These are phyloP conservation scores for Hyaloscypha bicolor DNA, from an alignment of 495 filamentous ascomycete species.

Conservation along the genomic window DNA sequence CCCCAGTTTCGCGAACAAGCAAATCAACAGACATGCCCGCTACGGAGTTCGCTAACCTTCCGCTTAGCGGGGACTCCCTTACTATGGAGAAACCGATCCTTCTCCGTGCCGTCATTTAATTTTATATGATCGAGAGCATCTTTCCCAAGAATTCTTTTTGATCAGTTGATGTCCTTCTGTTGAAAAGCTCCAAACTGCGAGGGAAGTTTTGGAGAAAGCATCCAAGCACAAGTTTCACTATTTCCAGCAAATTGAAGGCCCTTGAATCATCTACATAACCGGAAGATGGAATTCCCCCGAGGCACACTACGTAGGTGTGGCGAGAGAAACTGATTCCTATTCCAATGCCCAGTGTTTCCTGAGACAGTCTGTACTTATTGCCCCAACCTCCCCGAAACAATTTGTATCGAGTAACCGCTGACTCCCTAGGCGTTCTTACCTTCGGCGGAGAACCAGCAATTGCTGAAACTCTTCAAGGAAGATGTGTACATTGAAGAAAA, in stretches of 20 bases:
- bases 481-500: constrained; percentile 42
- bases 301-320: constrained; percentile 36
- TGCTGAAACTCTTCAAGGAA: constrained; percentile 44
- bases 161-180: neutral
- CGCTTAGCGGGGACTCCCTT: constrained; percentile 32
- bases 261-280: constrained; percentile 46
- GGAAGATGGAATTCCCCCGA: constrained; percentile 53
- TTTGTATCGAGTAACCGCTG: too few relatives aligned
- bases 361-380: too few relatives aligned
- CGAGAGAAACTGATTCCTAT: too few relatives aligned
- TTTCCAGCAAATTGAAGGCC: constrained; percentile 51
- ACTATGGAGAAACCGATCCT: constrained; percentile 25
- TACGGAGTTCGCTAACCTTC: constrained; percentile 56
- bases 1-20: neutral
- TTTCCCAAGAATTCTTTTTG: neutral
- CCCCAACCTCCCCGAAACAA: too few relatives aligned
- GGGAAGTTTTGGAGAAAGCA: constrained; percentile 29
- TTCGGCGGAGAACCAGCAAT: constrained; percentile 40
- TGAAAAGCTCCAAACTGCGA: constrained; percentile 43
- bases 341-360: too few relatives aligned
- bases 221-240: constrained; percentile 10
- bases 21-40: constrained; percentile 45
- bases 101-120: constrained; percentile 29
- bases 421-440: constrained; percentile 26
- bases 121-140: too few relatives aligned